Percentiles rank a stretch among this genome's conserved stretches.
Conservation (phyloP, 768 basidiomycete species). For the Termitomyces heimii region DNA sequence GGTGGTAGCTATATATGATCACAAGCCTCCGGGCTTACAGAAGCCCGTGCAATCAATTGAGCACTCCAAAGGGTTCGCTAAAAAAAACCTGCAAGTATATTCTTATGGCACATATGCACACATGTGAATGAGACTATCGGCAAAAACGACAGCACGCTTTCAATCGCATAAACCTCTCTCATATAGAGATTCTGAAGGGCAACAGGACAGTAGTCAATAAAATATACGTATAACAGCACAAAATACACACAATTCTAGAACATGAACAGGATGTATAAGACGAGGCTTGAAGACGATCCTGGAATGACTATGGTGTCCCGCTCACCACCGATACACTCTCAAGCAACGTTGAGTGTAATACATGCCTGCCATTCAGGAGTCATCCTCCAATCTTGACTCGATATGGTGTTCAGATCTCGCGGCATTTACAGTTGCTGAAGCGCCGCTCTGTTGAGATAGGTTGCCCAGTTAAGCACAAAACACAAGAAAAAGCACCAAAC, state of each 20-base stretch:
- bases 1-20: neutral
- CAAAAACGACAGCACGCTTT: neutral
- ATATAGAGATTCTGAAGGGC: neutral
- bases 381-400: constrained; percentile 24
- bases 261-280: constrained; percentile 1
- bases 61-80: neutral
- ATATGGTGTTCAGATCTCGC: constrained; percentile 22
- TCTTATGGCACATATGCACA: neutral
- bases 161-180: neutral
- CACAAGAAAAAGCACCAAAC: constrained; percentile 5
- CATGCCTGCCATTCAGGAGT: constrained; percentile 10
- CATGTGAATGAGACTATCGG: neutral
- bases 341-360: neutral
- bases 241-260: constrained; percentile 12
- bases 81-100: neutral
- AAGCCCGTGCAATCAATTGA: neutral
- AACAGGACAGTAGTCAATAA: constrained; percentile 5
- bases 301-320: neutral
- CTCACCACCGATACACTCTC: neutral
- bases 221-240: constrained; percentile 5
- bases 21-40: neutral
- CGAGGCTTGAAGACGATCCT: constrained; percentile 2
- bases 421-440: constrained; percentile 14
- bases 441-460: constrained; percentile 12
- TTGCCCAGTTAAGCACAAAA: neutral